Percentiles rank a stretch among this genome's conserved stretches.
Conservation (phyloP, 2,329 filamentous ascomycete species). For the Fusarium praegraminearum region DNA sequence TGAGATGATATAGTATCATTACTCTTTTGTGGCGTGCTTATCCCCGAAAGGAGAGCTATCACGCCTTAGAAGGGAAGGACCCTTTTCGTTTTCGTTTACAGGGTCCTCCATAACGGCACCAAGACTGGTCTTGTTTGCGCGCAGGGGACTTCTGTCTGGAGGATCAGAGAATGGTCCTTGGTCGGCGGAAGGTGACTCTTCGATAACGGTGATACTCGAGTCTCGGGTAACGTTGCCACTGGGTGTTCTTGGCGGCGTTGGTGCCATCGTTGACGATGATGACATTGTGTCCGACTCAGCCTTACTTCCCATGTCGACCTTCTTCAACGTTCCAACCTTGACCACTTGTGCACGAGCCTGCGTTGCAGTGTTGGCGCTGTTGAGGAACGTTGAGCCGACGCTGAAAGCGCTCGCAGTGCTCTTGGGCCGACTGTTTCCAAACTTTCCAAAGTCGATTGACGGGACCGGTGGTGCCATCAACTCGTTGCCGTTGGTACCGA, state of each 20-base stretch:
- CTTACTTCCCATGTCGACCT: slow-evolving; percentile 55
- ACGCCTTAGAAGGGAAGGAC: slow-evolving; percentile 47
- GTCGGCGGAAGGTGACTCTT: slow-evolving; percentile 62
- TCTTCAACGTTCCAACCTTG: slow-evolving; percentile 67
- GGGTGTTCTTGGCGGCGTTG: slow-evolving; percentile 41
- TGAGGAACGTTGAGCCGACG: slow-evolving; percentile 76
- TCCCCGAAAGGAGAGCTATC: slow-evolving; percentile 67
- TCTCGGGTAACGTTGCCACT: slow-evolving; percentile 50
- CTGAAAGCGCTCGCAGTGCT: slow-evolving; percentile 72
- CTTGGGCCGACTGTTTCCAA: slow-evolving; percentile 61
- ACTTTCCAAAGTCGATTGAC: slow-evolving; percentile 74
- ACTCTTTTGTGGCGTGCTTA: slow-evolving; percentile 67
- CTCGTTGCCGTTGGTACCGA: slow-evolving; percentile 65
- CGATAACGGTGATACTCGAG: slow-evolving; percentile 62
- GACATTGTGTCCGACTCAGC: slow-evolving; percentile 52
- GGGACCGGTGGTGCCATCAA: slow-evolving; percentile 77
- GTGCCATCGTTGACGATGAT: slow-evolving; percentile 37
- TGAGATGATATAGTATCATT: slow-evolving; percentile 28
- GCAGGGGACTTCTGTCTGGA: slow-evolving; percentile 52
- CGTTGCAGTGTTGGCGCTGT: slow-evolving; percentile 71
- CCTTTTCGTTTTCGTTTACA: slow-evolving; percentile 54
- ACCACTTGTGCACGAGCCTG: slow-evolving; percentile 70
- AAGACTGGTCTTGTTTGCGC: slow-evolving; percentile 58
- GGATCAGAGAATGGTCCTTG: slow-evolving; percentile 72
- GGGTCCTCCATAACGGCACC: slow-evolving; percentile 68